Evolutionary conservation across 1,284 basidiomycete species (phyloP).

Genomic region (Ganoderma sp.): DNA sequence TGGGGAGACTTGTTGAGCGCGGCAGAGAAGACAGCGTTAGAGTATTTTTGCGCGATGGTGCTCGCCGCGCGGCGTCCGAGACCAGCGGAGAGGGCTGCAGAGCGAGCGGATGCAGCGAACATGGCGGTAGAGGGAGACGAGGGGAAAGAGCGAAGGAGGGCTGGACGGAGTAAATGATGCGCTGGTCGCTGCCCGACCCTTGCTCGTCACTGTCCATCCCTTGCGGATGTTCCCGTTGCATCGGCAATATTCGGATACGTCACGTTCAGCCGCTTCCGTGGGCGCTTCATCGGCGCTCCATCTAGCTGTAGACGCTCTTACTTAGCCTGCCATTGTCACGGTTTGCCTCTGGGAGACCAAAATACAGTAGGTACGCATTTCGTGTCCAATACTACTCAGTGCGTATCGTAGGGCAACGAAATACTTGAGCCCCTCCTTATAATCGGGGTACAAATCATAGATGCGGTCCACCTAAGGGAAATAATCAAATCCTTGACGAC

Average conservation of each 20-base stretch:
- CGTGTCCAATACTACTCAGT: too few relatives aligned
- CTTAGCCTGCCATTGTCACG: too few relatives aligned
- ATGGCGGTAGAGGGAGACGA: conserved; percentile 33
- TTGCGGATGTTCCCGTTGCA: conserved; percentile 33
- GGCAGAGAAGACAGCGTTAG: conserved; percentile 91
- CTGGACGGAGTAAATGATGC: conserved; percentile 14
- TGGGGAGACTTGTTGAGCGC: conserved; percentile 87
- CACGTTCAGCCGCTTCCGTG: too few relatives aligned
- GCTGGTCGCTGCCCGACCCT: conserved; percentile 25
- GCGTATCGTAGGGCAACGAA: too few relatives aligned
- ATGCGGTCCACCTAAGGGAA: conserved; percentile 10
- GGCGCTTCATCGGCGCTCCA: too few relatives aligned
- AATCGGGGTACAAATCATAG: background rate
- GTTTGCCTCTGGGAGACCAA: too few relatives aligned
- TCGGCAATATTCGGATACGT: conserved; percentile 21
- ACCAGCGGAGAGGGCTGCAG: conserved; percentile 49
- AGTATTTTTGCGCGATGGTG: conserved; percentile 88
- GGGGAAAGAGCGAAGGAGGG: conserved; percentile 12
- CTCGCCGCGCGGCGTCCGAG: conserved; percentile 73
- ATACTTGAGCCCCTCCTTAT: background rate
- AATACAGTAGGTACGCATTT: too few relatives aligned
- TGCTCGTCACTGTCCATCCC: conserved; percentile 28
- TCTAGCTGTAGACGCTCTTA: too few relatives aligned
- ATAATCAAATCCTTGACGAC: conserved; percentile 19
- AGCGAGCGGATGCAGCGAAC: conserved; percentile 53